A percentile compares a stretch with the other conserved stretches of the same genome.
Conservation (phyloP, 345 rosid genomes). For the Isatis tinctoria region DNA sequence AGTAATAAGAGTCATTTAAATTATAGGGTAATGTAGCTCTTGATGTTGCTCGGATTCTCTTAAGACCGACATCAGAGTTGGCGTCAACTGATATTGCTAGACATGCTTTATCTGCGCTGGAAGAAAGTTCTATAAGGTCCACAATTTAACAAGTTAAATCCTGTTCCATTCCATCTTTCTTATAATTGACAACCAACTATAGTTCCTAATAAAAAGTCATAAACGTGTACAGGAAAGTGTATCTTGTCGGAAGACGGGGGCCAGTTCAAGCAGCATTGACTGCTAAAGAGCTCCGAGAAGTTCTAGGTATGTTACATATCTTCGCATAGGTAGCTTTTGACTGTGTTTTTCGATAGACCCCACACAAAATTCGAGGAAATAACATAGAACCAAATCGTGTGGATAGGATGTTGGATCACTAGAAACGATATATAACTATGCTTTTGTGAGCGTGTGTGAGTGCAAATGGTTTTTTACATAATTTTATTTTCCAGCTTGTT, state of each 20-base stretch:
- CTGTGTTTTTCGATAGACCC: neutral
- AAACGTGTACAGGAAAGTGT: constrained; percentile 64
- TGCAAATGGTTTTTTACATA: neutral
- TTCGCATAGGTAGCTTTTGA: neutral
- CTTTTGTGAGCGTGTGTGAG: neutral
- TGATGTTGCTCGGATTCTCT: constrained; percentile 83
- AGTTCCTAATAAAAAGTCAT: constrained; percentile 5
- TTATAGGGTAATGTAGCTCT: constrained; percentile 97
- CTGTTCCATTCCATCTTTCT: neutral
- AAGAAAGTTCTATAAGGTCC: constrained; percentile 77
- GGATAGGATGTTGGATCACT: neutral
- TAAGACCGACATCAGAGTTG: constrained; percentile 67
- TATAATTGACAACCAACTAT: constrained; percentile 7
- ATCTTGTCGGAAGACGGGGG: constrained; percentile 86
- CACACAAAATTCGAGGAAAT: neutral
- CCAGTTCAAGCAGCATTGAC: constrained; percentile 98
- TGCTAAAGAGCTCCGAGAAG: constrained; percentile 90
- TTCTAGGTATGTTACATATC: constrained; percentile 49
- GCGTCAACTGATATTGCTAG: constrained; percentile 80
- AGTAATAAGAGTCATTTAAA: neutral
- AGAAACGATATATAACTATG: neutral
- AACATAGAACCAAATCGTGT: neutral
- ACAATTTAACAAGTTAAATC: neutral
- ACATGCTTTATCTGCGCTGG: constrained; percentile 71
- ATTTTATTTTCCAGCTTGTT: neutral